Conservation (phyloP, 176 grass and related monocot genomes). For the Oryza brachyantha region DNA sequence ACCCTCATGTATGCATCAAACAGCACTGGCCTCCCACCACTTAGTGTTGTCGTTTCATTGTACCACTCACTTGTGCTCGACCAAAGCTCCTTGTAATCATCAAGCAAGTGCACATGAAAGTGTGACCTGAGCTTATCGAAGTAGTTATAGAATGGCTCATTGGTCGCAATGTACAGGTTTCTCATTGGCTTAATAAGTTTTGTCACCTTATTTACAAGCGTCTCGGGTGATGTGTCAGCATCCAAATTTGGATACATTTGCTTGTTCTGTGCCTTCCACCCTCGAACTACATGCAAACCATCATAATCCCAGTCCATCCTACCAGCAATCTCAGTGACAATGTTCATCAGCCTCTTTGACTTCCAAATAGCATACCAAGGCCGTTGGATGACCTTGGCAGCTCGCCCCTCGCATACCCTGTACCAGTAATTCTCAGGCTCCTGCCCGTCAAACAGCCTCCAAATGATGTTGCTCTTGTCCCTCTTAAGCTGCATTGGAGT, state of each 20-base stretch:
- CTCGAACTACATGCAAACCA: slow-evolving; percentile 75
- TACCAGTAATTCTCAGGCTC: slow-evolving; percentile 99
- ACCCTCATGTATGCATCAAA: slow-evolving; percentile 96
- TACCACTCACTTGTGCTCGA: slow-evolving; percentile 84
- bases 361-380: slow-evolving; percentile 95
- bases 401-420: slow-evolving; percentile 80
- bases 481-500: slow-evolving; percentile 90
- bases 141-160: slow-evolving; percentile 87
- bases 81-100: slow-evolving; percentile 93
- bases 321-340: slow-evolving; percentile 82
- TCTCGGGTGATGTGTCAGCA: slow-evolving; percentile 68
- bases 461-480: slow-evolving; percentile 77
- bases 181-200: slow-evolving; percentile 54
- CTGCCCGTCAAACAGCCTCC: slow-evolving; percentile 77
- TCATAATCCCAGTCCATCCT: slow-evolving; percentile 94
- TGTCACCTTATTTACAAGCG: slow-evolving; percentile 54
- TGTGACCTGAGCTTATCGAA: slow-evolving; percentile 87
- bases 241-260: slow-evolving; percentile 84
- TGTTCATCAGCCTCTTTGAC: slow-evolving; percentile 89
- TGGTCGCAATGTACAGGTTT: slow-evolving; percentile 87
- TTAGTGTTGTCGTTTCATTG: slow-evolving; percentile 68
- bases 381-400: slow-evolving; percentile 72
- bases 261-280: slow-evolving; percentile 77
- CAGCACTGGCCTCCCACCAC: slow-evolving; percentile 49
- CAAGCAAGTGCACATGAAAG: slow-evolving; percentile 87